phyloP scores from a whole-genome alignment of 2,329 filamentous ascomycete genomes.

The Acephala macrosclerotiorum region DNA sequence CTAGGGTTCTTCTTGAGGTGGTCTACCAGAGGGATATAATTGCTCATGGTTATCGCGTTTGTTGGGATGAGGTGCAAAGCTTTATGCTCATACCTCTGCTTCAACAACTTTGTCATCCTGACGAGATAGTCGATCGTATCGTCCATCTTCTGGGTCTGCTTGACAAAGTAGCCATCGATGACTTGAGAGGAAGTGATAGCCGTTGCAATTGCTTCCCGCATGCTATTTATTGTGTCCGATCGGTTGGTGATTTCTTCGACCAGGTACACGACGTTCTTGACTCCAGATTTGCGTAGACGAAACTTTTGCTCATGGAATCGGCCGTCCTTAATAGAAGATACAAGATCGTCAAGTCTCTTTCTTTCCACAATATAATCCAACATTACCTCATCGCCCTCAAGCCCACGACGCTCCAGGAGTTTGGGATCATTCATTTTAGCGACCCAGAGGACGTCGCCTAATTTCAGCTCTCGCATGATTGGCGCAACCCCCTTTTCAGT shows the following conservation, averaged over 20 bases:
- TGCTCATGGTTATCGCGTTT: conserved; percentile 64
- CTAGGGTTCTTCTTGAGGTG: conserved; percentile 60
- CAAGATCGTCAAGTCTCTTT: conserved; percentile 80
- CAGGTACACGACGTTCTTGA: conserved; percentile 81
- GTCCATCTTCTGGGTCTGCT: conserved; percentile 77
- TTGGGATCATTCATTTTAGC: conserved; percentile 71
- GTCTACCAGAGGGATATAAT: conserved; percentile 70
- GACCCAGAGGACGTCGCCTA: conserved; percentile 83
- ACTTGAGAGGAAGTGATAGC: conserved; percentile 81
- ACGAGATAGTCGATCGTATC: conserved; percentile 80
- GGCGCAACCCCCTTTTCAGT: conserved; percentile 69
- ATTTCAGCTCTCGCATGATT: conserved; percentile 71
- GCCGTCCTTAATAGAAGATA: conserved; percentile 83
- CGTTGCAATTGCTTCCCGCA: conserved; percentile 70
- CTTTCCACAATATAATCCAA: conserved; percentile 84
- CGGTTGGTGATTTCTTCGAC: conserved; percentile 76
- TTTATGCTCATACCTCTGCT: conserved; percentile 66
- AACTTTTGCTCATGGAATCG: conserved; percentile 88
- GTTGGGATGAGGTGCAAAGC: conserved; percentile 72
- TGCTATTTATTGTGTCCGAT: conserved; percentile 61
- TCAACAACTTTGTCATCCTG: conserved; percentile 73
- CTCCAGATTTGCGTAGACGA: conserved; percentile 73
- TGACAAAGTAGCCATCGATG: conserved; percentile 80
- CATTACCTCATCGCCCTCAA: conserved; percentile 73
- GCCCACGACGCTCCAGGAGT: conserved; percentile 62